Evolutionary conservation across 2,329 filamentous ascomycete genomes (phyloP), one percentile per base, ranked within the genome.

Genomic region (Balansia obtecta): DNA sequence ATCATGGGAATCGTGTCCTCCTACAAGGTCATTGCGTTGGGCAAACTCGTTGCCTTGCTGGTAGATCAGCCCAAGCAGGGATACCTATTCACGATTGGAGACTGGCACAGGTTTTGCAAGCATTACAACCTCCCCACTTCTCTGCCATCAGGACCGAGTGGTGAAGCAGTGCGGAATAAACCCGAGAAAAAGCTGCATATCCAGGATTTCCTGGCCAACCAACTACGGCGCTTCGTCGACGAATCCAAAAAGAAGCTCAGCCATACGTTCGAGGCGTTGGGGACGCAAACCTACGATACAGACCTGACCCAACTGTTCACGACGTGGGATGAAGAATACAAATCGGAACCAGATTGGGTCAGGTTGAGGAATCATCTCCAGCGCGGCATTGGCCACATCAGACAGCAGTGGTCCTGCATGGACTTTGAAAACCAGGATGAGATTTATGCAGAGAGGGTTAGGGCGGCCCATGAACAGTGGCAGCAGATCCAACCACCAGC

Each of bases 41-140:
- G 77, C 50, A 71, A 69, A 0, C 64, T 82, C 0, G 71, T 78
- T 1, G 69, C 72, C 18, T 63, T 72, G 0, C 65, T 84, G 0
- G 76, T 84, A 2, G 81, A 85, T 54, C 72, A 78, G 55, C 60
- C 68, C 1, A 79, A 82, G 60, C 74, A 81, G 58, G 72, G 77
- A 12, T 68, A 74, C 43, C 56, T 68, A 1, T 82, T 84, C 40
- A 66, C 52, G 62, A n/a, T n/a, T 0, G 50, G 64, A 0, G 66
- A 72, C 39, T 79, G 72, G 68, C 50, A 58, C 0, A 55, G 54
- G 1, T 60, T 79, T 12, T 62, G 62, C 8, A 56, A 57, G 0
- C 50, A 52, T 7, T 55, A 55, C 2, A 49, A 54, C 0, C 51
- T 56, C 1, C 48, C 59, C 4, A 52, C 50, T 11, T 33, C 43